Evolutionary conservation across 768 basidiomycete species (phyloP), one percentile per base, ranked within the genome.

Genomic region (Megacollybia marginata): DNA sequence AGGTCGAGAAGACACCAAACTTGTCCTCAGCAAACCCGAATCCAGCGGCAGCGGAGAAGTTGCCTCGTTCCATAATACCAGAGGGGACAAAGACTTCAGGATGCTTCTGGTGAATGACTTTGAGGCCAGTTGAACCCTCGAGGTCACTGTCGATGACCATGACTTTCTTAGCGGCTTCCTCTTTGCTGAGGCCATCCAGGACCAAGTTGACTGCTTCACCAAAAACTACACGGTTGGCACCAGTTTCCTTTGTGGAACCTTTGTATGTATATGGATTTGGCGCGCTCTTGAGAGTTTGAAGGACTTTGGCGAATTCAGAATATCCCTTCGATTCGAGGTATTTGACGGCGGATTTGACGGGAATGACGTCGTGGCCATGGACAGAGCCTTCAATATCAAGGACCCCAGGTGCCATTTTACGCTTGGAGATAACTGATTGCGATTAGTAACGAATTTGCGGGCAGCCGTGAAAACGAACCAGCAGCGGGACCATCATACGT

Each of bases 71-170:
- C 88, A 88, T 88, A 64, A 89, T 85, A 40, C 88, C 89, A n/a
- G 85, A 88, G 5, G 86, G 77, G 42, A 89, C 54, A 61, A 91
- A 92, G 15, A 90, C 88, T 62, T 92, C 89, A 2, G 91, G 91
- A 59, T 92, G 88, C 66, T 88, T 89, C 68, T 89, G 81, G 65
- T 92, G 90, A 52, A 93, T 92, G 45, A 75, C 81, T 67, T 89
- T 92, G 57, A 93, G 68, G 49, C 91, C 91, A 28, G 91, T 93
- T 0, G 91, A 92, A 33, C 91, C 91, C 70, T 93, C 89, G 44
- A 92, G 67, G 61, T 92, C 90, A 59, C 85, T 87, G 60, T 92
- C 91, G 53, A 93, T 90, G 51, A 90, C 88, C 82, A 92, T 80
- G 40, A 92, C 89, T 62, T 82, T 89, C 65, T 74, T 74, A 9